Base-by-base conservation (phyloP, 192 early-diverging fungal genomes). In the Cetraspora pellucida region DNA sequence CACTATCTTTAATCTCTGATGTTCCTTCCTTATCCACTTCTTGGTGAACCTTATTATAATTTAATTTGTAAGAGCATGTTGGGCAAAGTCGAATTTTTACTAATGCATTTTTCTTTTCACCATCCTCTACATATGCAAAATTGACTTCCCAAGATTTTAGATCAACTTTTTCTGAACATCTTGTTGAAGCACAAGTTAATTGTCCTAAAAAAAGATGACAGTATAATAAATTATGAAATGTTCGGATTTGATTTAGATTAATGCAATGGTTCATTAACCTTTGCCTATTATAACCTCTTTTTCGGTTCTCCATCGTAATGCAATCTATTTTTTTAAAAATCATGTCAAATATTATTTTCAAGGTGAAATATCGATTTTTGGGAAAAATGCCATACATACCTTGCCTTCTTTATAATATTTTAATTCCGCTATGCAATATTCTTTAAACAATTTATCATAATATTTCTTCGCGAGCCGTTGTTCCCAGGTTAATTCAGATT, bases 111-210 rank as follows among this genome's bases (percentile, higher is more conserved):
- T 93, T 93, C 69, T 88, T 84, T 72, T 89, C 83, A 0, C 86
- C 87, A 63, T 85, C 85, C 79, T 96, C 94, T 27, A 90, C 77
- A 81, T 95, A 96, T 10, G 77, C 90, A 79, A 96, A 96, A 74
- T 94, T 94, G 14, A 96, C 91, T 78, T 96, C 94, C 94, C 94
- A 96, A 45, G 91, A 90, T 46, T 86, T 78, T 19, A 96, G 78
- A 6, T 80, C 78, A 14, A 75, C 64, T n/a, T 67, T 76, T 7
- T 80, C 68, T 21, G 82, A 77, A 49, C 92, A 90, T 30, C 77
- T 49, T 27, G 89, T 80, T 72, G 88, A 91, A 19, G 84, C 93
- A 76, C 94, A 95, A 2, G 83, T 82, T 74, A 92, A 93, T 74
- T 93, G 92, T 0, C 94, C 89, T 89, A 58, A 23, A 58, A 19